Evolutionary conservation across 768 basidiomycete genomes (phyloP).

Genomic region (Boletus subcaerulescens): DNA sequence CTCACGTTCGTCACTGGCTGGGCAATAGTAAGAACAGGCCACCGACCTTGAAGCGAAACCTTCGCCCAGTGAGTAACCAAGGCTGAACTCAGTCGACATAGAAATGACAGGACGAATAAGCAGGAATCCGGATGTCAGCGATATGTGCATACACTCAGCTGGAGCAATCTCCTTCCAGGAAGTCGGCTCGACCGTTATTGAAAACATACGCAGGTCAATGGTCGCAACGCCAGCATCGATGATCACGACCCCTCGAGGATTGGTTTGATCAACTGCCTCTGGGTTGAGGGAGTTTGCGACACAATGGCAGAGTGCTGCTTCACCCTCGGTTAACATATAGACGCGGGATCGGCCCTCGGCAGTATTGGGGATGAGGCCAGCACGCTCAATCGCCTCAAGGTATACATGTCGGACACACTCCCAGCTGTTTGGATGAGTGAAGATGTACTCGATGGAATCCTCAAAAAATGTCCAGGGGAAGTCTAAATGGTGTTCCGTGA

Average conservation of each 20-base stretch:
- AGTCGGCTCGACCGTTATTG: background rate
- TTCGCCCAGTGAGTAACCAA: background rate
- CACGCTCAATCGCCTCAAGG: slow-evolving; percentile 15
- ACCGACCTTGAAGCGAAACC: background rate
- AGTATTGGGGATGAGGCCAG: slow-evolving; percentile 15
- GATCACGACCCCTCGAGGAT: background rate
- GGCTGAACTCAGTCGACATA: background rate
- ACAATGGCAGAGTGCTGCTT: slow-evolving; percentile 3
- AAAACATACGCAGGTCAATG: background rate
- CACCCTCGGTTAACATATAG: slow-evolving; percentile 2
- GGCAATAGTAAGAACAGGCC: no score
- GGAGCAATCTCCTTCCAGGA: background rate
- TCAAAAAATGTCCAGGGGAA: background rate
- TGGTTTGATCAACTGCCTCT: background rate
- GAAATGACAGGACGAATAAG: no score
- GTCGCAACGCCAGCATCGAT: background rate
- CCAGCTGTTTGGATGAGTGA: slow-evolving; percentile 21
- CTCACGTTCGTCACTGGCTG: no score
- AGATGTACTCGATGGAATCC: slow-evolving; percentile 16
- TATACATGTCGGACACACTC: slow-evolving; percentile 14
- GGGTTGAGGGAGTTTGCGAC: background rate
- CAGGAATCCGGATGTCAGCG: no score
- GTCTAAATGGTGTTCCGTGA: background rate
- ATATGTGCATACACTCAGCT: background rate
- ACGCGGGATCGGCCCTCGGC: slow-evolving; percentile 13